Evolutionary conservation across 1,284 basidiomycete genomes (phyloP).

Genomic region (Apiotrichum sp.): DNA sequence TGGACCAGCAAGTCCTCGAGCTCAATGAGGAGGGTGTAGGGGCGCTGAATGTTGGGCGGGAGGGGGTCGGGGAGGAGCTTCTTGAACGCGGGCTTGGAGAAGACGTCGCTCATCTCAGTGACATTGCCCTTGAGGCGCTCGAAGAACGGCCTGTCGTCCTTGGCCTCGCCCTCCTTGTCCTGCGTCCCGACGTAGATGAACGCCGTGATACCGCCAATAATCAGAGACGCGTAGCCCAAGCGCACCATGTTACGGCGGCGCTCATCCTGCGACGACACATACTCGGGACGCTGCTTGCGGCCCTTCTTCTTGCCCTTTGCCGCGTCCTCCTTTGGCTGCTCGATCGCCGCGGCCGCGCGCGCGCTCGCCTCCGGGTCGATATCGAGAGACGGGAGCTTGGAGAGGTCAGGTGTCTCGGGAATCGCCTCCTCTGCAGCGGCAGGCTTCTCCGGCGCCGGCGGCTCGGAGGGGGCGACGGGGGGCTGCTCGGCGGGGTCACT

Average conservation of each 20-base stretch:
- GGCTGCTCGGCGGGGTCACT: conserved; percentile 2
- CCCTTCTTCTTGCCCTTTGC: conserved; percentile 14
- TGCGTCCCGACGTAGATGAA: conserved; percentile 58
- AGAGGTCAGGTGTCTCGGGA: conserved; percentile 30
- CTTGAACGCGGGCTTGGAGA: conserved; percentile 86
- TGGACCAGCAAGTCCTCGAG: conserved; percentile 88
- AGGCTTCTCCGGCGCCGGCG: conserved; percentile 10
- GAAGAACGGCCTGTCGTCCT: conserved; percentile 42
- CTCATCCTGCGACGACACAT: conserved; percentile 62
- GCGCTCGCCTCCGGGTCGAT: conserved; percentile 38
- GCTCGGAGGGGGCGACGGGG: conserved; percentile 13
- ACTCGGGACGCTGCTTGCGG: conserved; percentile 32
- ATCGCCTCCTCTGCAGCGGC: conserved; percentile 7
- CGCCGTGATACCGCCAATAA: conserved; percentile 54
- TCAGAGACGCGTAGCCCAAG: conserved; percentile 49
- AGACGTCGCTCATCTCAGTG: conserved; percentile 48
- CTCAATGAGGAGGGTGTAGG: conserved; percentile 86
- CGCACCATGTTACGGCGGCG: conserved; percentile 56
- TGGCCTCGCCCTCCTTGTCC: conserved; percentile 26
- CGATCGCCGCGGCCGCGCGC: conserved; percentile 18
- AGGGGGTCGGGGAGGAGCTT: conserved; percentile 84
- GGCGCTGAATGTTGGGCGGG: conserved; percentile 76
- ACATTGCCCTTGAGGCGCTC: conserved; percentile 31
- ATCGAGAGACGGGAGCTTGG: conserved; percentile 45
- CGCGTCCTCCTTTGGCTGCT: conserved; percentile 24